Evolutionary conservation across 495 filamentous ascomycete species (phyloP).

Genomic region (Aspergillus sclerotiicarbonarius): DNA sequence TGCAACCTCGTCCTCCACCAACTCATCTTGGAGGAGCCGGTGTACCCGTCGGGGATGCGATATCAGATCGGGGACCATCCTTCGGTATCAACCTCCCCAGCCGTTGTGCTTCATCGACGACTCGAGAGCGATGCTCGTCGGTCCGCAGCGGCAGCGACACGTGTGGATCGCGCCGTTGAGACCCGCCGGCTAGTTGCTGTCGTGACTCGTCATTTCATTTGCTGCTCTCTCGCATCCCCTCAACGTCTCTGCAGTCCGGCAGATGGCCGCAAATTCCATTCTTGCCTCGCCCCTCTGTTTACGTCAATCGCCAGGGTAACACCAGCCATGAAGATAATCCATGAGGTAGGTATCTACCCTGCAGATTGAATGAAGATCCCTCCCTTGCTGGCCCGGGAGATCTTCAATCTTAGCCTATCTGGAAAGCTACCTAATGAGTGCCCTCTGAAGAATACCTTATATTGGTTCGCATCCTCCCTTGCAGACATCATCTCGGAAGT

Average conservation of each 20-base stretch:
- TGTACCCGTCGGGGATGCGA: too few species aligned
- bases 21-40: too few species aligned
- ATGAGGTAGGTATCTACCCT: neutral
- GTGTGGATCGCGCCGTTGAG: conserved; percentile 5
- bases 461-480: neutral
- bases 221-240: neutral
- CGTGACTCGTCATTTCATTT: neutral
- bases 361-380: neutral
- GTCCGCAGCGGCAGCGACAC: neutral
- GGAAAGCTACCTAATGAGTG: neutral
- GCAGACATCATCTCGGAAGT: neutral
- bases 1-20: too few species aligned
- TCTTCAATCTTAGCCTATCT: neutral
- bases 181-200: neutral
- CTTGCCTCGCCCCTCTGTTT: neutral
- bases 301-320: neutral
- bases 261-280: neutral
- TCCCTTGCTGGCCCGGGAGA: neutral
- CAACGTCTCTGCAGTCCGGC: neutral
- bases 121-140: neutral
- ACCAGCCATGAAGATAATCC: neutral
- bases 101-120: neutral
- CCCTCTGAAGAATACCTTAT: neutral
- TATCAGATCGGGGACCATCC: neutral
- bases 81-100: neutral